A percentile compares a stretch with the other conserved stretches of the same genome.
Evolutionary conservation across 2,329 filamentous ascomycete species (phyloP).

Genomic region (Aspergillus proliferans): DNA sequence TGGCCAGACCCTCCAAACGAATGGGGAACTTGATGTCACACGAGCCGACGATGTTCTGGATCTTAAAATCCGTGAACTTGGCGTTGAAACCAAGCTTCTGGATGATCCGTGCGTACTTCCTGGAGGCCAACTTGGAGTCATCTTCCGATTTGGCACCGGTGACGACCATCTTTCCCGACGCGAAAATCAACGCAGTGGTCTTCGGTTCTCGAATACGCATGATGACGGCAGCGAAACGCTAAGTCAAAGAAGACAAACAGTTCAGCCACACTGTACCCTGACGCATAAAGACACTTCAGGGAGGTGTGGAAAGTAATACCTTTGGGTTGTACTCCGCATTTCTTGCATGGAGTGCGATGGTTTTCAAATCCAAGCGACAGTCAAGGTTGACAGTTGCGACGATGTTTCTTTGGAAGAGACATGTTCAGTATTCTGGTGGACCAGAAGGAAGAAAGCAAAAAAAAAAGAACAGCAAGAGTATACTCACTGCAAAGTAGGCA

Average conservation of each 20-base stretch:
- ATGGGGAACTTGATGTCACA: conserved; percentile 99
- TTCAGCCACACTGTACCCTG: conserved; percentile 42
- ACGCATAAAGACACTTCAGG: conserved; percentile 23
- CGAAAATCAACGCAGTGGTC: conserved; percentile 96
- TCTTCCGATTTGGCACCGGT: conserved; percentile 97
- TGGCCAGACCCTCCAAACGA: conserved; percentile 88
- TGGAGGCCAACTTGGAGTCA: conserved; percentile 90
- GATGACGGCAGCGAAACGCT: conserved; percentile 98
- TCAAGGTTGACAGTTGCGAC: conserved; percentile 97
- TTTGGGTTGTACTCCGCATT: conserved; percentile 99
- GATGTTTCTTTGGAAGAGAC: conserved; percentile 70
- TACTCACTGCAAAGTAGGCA: conserved; percentile 96
- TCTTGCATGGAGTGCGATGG: conserved; percentile 93
- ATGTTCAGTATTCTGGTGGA: conserved; percentile 47
- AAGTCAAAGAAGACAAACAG: conserved; percentile 34
- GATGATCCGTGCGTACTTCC: conserved; percentile 98
- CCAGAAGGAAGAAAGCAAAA: conserved; percentile 17
- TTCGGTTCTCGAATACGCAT: conserved; percentile 99
- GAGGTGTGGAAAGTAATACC: conserved; percentile 53
- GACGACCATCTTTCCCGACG: conserved; percentile 98
- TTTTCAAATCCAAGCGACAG: conserved; percentile 96
- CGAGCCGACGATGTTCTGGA: conserved; percentile 97
- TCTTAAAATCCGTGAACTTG: conserved; percentile 99
- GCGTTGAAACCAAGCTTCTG: conserved; percentile 99
- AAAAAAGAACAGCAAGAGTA: conserved; percentile 40